phyloP scores from a whole-genome alignment of 2,329 filamentous ascomycete genomes.

The Arthrobotrys musiformis region DNA sequence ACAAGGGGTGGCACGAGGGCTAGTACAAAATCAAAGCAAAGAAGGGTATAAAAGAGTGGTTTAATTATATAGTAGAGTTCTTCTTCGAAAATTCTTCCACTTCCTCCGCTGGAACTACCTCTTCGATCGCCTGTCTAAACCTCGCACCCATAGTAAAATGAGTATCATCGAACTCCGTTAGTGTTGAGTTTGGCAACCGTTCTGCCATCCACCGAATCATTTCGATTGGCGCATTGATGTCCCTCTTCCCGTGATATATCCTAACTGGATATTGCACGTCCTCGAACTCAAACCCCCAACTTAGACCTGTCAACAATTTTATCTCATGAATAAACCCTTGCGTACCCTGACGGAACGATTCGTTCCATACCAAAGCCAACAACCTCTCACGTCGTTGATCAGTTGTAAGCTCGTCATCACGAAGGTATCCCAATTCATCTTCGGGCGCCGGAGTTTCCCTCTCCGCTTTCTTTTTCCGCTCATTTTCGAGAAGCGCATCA shows the following conservation, averaged over 20 bases:
- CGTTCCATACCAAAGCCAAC: constrained; percentile 54
- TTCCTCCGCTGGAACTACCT: constrained; percentile 26
- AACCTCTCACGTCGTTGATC: constrained; percentile 53
- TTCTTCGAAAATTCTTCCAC: neutral
- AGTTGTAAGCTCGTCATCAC: constrained; percentile 13
- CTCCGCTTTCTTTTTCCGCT: constrained; percentile 53
- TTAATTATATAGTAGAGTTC: neutral
- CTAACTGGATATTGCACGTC: constrained; percentile 59
- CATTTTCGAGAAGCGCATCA: constrained; percentile 58
- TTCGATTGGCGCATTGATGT: constrained; percentile 60
- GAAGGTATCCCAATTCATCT: constrained; percentile 26
- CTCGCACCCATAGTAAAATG: constrained; percentile 60
- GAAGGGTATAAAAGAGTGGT: neutral
- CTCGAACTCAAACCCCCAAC: constrained; percentile 60
- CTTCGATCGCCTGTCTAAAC: constrained; percentile 5
- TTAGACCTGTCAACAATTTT: constrained; percentile 58
- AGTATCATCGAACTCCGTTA: constrained; percentile 62
- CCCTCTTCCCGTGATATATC: constrained; percentile 61
- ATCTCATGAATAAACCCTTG: constrained; percentile 59
- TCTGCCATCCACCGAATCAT: constrained; percentile 63
- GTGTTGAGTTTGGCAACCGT: constrained; percentile 60
- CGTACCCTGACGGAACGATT: constrained; percentile 60
- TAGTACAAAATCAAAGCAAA: no score
- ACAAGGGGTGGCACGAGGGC: no score
- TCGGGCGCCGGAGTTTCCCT: neutral